phyloP scores from a whole-genome alignment of 2,329 filamentous ascomycete species.

The Leptographium radiaticola region DNA sequence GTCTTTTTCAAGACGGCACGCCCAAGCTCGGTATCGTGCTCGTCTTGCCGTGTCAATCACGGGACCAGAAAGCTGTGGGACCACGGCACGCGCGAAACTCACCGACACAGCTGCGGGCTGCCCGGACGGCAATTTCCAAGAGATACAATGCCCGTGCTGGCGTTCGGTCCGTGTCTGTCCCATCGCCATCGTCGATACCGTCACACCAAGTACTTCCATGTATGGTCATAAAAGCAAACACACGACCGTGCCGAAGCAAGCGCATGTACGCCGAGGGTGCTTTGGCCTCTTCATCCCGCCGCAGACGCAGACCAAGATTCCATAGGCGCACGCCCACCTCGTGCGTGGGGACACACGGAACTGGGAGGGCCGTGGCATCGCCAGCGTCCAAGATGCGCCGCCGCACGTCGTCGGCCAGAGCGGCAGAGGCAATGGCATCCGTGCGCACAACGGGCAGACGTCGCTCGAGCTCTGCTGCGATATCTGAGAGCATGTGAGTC shows the following conservation, averaged over 20 bases:
- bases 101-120: slow-evolving; percentile 44
- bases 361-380: background rate
- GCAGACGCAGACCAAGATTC: slow-evolving; percentile 6
- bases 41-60: slow-evolving; percentile 22
- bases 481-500: background rate
- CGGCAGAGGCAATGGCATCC: slow-evolving; percentile 4
- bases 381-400: background rate
- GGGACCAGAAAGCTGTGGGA: background rate
- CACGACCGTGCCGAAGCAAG: slow-evolving; percentile 27
- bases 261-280: slow-evolving; percentile 11
- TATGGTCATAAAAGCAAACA: slow-evolving; percentile 56
- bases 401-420: slow-evolving; percentile 4
- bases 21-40: slow-evolving; percentile 41
- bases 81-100: slow-evolving; percentile 10
- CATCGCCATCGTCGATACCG: background rate
- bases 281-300: slow-evolving; percentile 4
- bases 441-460: slow-evolving; percentile 4
- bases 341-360: background rate
- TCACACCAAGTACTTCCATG: slow-evolving; percentile 20
- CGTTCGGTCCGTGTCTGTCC: background rate
- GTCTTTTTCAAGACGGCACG: slow-evolving; percentile 50
- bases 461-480: background rate
- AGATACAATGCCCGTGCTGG: background rate
- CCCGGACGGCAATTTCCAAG: background rate
- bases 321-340: slow-evolving; percentile 6